Conservation (phyloP, 2,329 filamentous ascomycete species). For the Cladosporium cucumerinum region DNA sequence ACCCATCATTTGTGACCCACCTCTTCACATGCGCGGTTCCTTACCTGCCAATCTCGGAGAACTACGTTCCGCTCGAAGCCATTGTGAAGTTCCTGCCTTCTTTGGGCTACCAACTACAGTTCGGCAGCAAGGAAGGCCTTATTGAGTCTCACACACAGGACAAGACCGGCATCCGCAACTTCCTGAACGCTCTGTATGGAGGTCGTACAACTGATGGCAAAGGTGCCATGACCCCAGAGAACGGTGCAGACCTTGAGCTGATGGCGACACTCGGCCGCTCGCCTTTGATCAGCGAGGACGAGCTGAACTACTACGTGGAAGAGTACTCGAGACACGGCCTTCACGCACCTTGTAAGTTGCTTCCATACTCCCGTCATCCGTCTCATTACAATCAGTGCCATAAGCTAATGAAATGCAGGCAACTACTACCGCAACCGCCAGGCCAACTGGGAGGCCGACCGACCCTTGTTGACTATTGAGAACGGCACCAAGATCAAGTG, state of each 20-base stretch:
- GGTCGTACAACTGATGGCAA: constrained; percentile 58
- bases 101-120: constrained; percentile 81
- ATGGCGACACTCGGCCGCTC: constrained; percentile 13
- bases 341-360: constrained; percentile 9
- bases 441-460: constrained; percentile 77
- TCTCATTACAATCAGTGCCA: background rate
- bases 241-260: constrained; percentile 61
- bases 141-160: constrained; percentile 53
- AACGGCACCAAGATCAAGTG: constrained; percentile 25
- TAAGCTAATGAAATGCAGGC: constrained; percentile 68
- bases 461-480: constrained; percentile 26
- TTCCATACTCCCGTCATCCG: background rate
- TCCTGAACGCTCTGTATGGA: constrained; percentile 70
- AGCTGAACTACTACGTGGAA: constrained; percentile 1
- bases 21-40: constrained; percentile 82
- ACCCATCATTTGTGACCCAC: constrained; percentile 68
- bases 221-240: constrained; percentile 54
- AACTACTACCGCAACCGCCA: constrained; percentile 72
- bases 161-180: constrained; percentile 61
- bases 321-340: constrained; percentile 8
- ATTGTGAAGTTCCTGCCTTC: constrained; percentile 51
- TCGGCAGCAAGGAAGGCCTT: constrained; percentile 46
- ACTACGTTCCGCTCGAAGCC: background rate
- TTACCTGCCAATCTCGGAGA: constrained; percentile 41
- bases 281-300: background rate